Evolutionary conservation across 2,329 filamentous ascomycete genomes (phyloP), one percentile per base, ranked within the genome.

Genomic region (Aureobasidium sp.): DNA sequence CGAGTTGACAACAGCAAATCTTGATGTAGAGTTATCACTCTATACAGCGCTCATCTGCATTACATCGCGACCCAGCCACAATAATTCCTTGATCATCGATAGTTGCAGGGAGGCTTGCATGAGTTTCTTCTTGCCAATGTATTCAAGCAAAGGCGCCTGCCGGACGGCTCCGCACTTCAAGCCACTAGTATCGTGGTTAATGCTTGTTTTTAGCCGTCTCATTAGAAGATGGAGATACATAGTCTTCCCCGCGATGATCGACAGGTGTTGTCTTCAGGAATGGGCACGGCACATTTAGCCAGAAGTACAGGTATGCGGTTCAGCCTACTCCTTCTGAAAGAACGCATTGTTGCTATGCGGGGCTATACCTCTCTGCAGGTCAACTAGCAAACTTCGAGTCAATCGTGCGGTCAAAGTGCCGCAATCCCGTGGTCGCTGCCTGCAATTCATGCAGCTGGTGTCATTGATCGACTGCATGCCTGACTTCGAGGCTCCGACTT

Each of bases 221-320:
- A 19, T 11, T 16, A 32, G 32, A 16, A 21, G 17, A 34, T 34
- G 11, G 14, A 37, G 32, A 17, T 25, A 29, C 11, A 14, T 14
- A 12, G 44, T 37, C n/a, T 25, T 25, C 44, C 44, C 44, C 30
- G n/a, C 30, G 16, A 37, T 48, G 44, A 48, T 48, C 44, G 44
- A 48, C 44, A 48, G 12, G 14, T 11, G 14, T 37, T 35, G 42
- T 17, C 14, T 25, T 47, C 42, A 24, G 5, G n/a, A 37, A 27
- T 5, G 27, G 44, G 32, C 30, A 48, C 44, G 27, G 32, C 32
- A 38, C 44, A 48, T 48, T 48, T 38, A 48, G 44, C 44, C 44
- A 48, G 16, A 48, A 48, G 16, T 37, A 48, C 27, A 14, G 29
- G 29, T 30, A 30, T 30, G 7, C 29, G 7, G 29, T 30, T 14